Evolutionary conservation across 371 early-diverging fungal species (phyloP), one percentile per base, ranked within the genome.

Genomic region (Quaeritorhiza haematococci): DNA sequence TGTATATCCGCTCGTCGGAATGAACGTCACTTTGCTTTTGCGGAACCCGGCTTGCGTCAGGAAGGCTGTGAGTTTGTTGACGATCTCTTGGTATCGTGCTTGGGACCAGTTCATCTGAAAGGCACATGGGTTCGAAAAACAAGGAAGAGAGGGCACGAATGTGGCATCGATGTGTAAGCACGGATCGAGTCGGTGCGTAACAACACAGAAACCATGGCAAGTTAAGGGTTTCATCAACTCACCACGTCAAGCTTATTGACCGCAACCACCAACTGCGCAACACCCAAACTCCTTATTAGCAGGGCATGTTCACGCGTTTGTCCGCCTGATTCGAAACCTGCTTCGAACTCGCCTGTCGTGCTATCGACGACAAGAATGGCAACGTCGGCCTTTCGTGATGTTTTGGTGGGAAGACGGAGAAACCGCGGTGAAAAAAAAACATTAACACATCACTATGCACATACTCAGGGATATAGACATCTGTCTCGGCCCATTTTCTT

Each of bases 281-380:
- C 92, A 7, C 96, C 96, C 43, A 94, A 70, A 65, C 88, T 86
- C 53, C 92, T 74, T 3, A 93, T 86, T 33, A 99, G 69, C 2
- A 94, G 66, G 0, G 94, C 86, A 68, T 93, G 99, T 72, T 99
- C 99, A 54, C 93, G 88, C 3, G 98, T 98, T 68, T 98, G 98
- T 0, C 99, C 99, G 55, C 91, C 88, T 30, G 85, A 82, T 30
- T 91, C 91, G 75, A 99, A 98, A 3, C 99, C 99, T 10, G 94
- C 81, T 64, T 99, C 99, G 76, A 99, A 98, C 56, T 89, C 98
- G 26, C 95, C 96, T 1, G 77, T 82, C 0, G 87, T 76, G 4
- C 95, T 86, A 69, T 94, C 95, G 3, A 98, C 88, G 2, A 99
- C 98, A 23, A 99, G 75, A 7, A 99, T 79, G 1, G 98, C 98